A percentile compares a stretch with the other conserved stretches of the same genome.
Evolutionary conservation across 805 yeast species (phyloP).

Genomic region (Danielia oregonensis): DNA sequence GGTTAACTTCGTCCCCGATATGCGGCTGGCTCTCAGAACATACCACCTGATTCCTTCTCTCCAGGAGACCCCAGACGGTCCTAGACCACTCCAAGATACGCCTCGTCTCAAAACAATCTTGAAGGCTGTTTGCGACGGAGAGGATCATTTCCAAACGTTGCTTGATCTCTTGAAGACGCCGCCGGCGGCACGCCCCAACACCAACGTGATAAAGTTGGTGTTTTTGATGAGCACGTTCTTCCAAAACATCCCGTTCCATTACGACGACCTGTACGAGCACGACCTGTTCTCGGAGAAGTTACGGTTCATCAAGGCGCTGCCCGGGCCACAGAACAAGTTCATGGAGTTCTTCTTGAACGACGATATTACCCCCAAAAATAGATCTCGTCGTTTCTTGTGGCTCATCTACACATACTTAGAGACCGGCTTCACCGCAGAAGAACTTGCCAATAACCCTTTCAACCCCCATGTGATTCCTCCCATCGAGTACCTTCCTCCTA

Average conservation of each 20-base stretch:
- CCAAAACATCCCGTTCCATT: slow-evolving; percentile 44
- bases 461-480: slow-evolving; percentile 39
- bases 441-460: slow-evolving; percentile 57
- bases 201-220: slow-evolving; percentile 62
- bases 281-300: slow-evolving; percentile 5
- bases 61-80: slow-evolving; percentile 59
- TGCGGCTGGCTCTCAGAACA: slow-evolving; percentile 90
- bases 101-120: slow-evolving; percentile 87
- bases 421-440: slow-evolving; percentile 55
- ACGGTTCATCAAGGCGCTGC: slow-evolving; percentile 5
- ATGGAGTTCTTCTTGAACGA: slow-evolving; percentile 72
- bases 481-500: slow-evolving; percentile 26
- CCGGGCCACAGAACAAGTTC: slow-evolving; percentile 39
- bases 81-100: slow-evolving; percentile 87
- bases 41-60: slow-evolving; percentile 91
- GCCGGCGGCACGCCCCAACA: slow-evolving; percentile 44
- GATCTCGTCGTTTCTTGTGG: slow-evolving; percentile 81
- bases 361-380: slow-evolving; percentile 54
- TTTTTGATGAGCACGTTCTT: slow-evolving; percentile 69
- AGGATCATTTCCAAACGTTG: slow-evolving; percentile 45
- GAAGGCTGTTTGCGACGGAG: slow-evolving; percentile 80
- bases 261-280: slow-evolving; percentile 12
- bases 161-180: slow-evolving; percentile 43
- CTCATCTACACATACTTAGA: slow-evolving; percentile 75
- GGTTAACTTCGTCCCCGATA: slow-evolving; percentile 88